A percentile compares a stretch with the other conserved stretches of the same genome.
These are phyloP conservation scores for Plectosphaerella sp. DNA, from an alignment of 2,329 filamentous ascomycete species.

Conservation along the genomic window DNA sequence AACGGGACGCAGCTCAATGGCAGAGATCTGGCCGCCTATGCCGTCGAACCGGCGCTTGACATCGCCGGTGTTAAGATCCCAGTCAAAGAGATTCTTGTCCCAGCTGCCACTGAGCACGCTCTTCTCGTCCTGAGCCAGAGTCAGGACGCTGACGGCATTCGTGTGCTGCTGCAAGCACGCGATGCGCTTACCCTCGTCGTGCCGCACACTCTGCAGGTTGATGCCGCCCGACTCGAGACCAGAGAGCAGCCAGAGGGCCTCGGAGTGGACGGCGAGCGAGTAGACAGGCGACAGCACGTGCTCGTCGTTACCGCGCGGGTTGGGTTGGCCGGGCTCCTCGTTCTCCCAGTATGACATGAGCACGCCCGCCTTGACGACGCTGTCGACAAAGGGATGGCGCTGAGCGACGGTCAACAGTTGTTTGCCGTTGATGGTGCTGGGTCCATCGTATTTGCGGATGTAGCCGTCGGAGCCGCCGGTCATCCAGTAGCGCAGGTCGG, in stretches of 20 bases:
- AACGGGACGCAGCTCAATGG: conserved; percentile 78
- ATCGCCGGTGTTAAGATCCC: conserved; percentile 87
- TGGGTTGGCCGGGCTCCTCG: conserved; percentile 61
- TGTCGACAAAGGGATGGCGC: conserved; percentile 94
- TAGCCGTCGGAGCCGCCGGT: conserved; percentile 93
- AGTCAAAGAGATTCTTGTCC: conserved; percentile 92
- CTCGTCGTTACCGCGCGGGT: conserved; percentile 47
- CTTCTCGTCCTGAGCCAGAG: conserved; percentile 76
- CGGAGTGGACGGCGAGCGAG: conserved; percentile 83
- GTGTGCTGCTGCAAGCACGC: conserved; percentile 76
- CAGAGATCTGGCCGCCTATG: conserved; percentile 78
- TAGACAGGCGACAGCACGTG: conserved; percentile 82
- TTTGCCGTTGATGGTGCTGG: conserved; percentile 92
- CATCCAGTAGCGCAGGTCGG: conserved; percentile 92
- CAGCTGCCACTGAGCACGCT: conserved; percentile 89
- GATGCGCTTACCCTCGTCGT: conserved; percentile 91
- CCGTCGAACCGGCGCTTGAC: conserved; percentile 72
- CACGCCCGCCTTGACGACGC: conserved; percentile 90
- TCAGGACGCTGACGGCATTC: conserved; percentile 86
- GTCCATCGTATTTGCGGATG: conserved; percentile 94
- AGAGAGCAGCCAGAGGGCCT: conserved; percentile 86
- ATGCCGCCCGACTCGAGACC: conserved; percentile 89
- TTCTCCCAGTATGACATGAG: conserved; percentile 99
- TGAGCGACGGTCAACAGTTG: conserved; percentile 91
- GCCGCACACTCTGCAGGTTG: conserved; percentile 87